Evolutionary conservation across 441 rosid genomes (phyloP).

Genomic region (Bocquillonia castaneifolia): DNA sequence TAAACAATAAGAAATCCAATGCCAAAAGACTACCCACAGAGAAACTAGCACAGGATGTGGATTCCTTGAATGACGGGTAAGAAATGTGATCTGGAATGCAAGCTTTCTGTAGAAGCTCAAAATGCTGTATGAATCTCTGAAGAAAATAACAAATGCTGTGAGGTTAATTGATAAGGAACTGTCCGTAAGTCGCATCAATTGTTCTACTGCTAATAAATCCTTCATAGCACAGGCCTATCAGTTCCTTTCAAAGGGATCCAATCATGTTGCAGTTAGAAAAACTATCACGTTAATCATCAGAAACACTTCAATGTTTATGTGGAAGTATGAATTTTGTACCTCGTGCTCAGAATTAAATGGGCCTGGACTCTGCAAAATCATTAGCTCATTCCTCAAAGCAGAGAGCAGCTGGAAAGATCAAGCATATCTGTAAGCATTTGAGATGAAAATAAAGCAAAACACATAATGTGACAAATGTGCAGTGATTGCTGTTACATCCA

Average conservation of each 20-base stretch:
- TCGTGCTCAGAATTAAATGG: conserved; percentile 81
- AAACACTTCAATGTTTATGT: not conserved
- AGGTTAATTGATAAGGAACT: not conserved
- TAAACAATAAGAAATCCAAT: not conserved
- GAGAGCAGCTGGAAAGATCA: conserved; percentile 64
- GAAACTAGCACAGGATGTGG: conserved; percentile 58
- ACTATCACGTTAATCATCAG: not conserved
- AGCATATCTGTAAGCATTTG: conserved; percentile 9
- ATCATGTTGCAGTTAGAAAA: not conserved
- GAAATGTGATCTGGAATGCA: conserved; percentile 72
- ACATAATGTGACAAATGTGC: not conserved
- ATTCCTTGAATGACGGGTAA: conserved; percentile 66
- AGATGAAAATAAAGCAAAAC: not conserved
- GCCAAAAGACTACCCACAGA: conserved; percentile 50
- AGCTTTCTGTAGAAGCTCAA: conserved; percentile 89
- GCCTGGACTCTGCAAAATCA: conserved; percentile 46
- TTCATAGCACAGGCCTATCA: not conserved
- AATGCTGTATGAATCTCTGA: conserved; percentile 91
- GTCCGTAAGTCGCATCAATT: not conserved
- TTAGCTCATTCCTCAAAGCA: conserved; percentile 75
- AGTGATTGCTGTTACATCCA: conserved; percentile 32
- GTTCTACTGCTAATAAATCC: not conserved
- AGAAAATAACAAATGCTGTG: conserved; percentile 17
- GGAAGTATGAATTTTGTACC: conserved; percentile 37
- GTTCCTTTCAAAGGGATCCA: not conserved